Evolutionary conservation across 2,329 filamentous ascomycete species (phyloP).

Genomic region (Cordyceps militaris): DNA sequence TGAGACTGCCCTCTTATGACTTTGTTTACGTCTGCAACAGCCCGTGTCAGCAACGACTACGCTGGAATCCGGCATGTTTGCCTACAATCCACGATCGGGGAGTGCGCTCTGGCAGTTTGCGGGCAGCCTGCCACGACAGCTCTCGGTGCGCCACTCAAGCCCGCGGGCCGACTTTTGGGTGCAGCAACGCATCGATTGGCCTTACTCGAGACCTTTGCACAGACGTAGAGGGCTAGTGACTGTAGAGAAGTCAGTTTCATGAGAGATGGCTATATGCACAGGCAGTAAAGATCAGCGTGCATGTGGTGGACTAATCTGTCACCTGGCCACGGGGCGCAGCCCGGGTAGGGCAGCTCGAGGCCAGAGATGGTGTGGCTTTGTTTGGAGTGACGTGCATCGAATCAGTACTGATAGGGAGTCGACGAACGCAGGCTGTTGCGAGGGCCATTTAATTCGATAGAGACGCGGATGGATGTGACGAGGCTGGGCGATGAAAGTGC

Average conservation of each 20-base stretch:
- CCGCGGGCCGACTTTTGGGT: conserved; percentile 4
- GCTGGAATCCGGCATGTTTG: neutral
- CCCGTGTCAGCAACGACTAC: neutral
- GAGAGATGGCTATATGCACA: neutral
- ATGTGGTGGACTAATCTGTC: conserved; percentile 7
- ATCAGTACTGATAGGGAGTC: neutral
- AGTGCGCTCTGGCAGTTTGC: neutral
- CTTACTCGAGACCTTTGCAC: neutral
- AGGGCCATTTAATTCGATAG: neutral
- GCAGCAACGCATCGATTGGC: neutral
- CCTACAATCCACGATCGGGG: conserved; percentile 1
- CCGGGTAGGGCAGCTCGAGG: neutral
- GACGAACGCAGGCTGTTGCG: neutral
- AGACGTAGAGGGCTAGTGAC: neutral
- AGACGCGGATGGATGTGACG: neutral
- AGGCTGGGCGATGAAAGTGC: neutral
- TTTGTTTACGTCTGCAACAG: neutral
- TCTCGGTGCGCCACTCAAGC: neutral
- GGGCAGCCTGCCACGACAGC: neutral
- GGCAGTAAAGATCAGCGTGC: neutral
- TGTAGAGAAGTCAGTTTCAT: neutral
- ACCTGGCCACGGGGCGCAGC: conserved; percentile 3
- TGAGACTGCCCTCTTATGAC: neutral
- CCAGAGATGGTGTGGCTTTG: neutral
- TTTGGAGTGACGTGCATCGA: neutral